phyloP scores from a whole-genome alignment of 1,139 yeast species.

The Lodderomyces orthopsilosis region DNA sequence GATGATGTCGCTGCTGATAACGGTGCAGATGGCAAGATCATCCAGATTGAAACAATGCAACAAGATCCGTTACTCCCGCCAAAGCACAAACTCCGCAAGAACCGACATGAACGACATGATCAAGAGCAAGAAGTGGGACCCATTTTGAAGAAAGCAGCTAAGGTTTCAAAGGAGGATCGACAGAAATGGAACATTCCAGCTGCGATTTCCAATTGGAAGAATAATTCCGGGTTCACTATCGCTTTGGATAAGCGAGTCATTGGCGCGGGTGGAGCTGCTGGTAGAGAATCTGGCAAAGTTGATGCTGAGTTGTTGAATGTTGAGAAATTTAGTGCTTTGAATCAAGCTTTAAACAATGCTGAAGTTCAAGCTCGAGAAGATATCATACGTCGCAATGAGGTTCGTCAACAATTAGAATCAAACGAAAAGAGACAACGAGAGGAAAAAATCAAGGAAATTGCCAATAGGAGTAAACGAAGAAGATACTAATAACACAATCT shows the following conservation, averaged over 20 bases:
- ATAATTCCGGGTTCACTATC: constrained; percentile 86
- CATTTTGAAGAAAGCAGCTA: constrained; percentile 31
- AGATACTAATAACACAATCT: constrained; percentile 5
- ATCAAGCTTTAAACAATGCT: constrained; percentile 73
- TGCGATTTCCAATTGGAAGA: constrained; percentile 94
- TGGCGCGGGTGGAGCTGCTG: constrained; percentile 18
- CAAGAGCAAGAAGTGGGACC: constrained; percentile 53
- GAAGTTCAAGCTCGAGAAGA: constrained; percentile 74
- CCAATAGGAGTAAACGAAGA: constrained; percentile 39
- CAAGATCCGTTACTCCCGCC: constrained; percentile 90
- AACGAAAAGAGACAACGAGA: constrained; percentile 49
- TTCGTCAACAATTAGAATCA: constrained; percentile 46
- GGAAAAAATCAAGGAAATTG: constrained; percentile 56
- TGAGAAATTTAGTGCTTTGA: constrained; percentile 56
- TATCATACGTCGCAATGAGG: constrained; percentile 56
- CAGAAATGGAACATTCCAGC: constrained; percentile 88
- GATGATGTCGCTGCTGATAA: constrained; percentile 17
- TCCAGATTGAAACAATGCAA: constrained; percentile 37
- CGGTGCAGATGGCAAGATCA: constrained; percentile 17
- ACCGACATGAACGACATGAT: constrained; percentile 60
- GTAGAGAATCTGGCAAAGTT: background rate
- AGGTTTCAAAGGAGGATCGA: constrained; percentile 72
- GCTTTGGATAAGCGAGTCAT: constrained; percentile 75
- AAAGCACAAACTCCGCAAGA: constrained; percentile 69
- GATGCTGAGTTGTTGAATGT: constrained; percentile 40